phyloP scores from a whole-genome alignment of 2,329 filamentous ascomycete species.

The Orbilia quercus region DNA sequence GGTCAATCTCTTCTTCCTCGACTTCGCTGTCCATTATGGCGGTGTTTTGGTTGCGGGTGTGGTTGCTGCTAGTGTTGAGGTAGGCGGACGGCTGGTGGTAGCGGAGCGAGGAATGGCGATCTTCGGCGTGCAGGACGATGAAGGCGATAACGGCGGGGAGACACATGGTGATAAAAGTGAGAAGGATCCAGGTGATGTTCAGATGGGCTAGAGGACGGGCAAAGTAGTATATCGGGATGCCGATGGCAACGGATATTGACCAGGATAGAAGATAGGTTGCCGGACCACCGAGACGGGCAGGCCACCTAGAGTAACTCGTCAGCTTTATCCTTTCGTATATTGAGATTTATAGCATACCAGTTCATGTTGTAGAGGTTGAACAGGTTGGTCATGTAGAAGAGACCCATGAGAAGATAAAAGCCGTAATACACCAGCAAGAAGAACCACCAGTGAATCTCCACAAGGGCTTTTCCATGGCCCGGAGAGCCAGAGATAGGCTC shows the following conservation, averaged over 20 bases:
- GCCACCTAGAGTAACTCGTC: slow-evolving; percentile 67
- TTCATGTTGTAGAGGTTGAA: slow-evolving; percentile 78
- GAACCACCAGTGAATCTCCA: slow-evolving; percentile 77
- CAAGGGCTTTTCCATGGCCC: slow-evolving; percentile 73
- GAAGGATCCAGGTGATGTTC: slow-evolving; percentile 76
- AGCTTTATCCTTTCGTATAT: background rate
- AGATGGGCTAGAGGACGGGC: slow-evolving; percentile 68
- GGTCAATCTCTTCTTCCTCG: slow-evolving; percentile 23
- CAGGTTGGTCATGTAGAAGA: slow-evolving; percentile 78
- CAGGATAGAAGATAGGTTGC: slow-evolving; percentile 73
- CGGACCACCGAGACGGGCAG: slow-evolving; percentile 72
- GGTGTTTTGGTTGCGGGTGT: slow-evolving; percentile 12
- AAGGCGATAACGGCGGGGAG: slow-evolving; percentile 75
- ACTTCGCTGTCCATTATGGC: background rate
- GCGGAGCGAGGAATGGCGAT: slow-evolving; percentile 69
- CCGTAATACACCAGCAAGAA: slow-evolving; percentile 77
- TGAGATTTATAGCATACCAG: slow-evolving; percentile 65
- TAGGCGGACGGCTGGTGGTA: slow-evolving; percentile 73
- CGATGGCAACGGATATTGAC: slow-evolving; percentile 70
- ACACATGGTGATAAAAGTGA: slow-evolving; percentile 77
- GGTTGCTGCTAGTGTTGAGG: slow-evolving; percentile 60
- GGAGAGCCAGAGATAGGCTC: slow-evolving; percentile 64
- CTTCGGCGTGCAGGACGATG: slow-evolving; percentile 72
- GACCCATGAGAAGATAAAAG: slow-evolving; percentile 74
- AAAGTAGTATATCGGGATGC: slow-evolving; percentile 71